Evolutionary conservation across 2,329 filamentous ascomycete species (phyloP), one percentile per base, ranked within the genome.

Genomic region (Aspergillus felis): DNA sequence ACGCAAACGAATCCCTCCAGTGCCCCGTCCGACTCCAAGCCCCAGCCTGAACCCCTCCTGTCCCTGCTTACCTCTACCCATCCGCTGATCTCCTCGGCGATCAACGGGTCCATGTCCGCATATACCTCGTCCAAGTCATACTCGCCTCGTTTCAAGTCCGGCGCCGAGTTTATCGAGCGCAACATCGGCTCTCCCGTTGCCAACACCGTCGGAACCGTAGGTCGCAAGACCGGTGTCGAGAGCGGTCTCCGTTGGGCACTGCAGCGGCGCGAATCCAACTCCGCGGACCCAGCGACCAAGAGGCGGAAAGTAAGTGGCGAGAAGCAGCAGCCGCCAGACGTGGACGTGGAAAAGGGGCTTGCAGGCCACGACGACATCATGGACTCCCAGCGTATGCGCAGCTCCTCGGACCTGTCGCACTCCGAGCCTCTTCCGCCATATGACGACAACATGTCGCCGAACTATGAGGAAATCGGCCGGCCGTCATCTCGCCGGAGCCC

Each of bases 41-140:
- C 80, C 14, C 82, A 88, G 44, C 82, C 86, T 5, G 92, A 97
- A 73, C 94, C 92, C 1, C 81, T 97, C 5, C 80, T 97, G 3
- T 90, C 91, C 4, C 84, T 97, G 1, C 83, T 97, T 24, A 95
- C 92, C 0, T 92, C 91, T 2, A 90, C 90, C 1, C 92, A 97
- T 69, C 93, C 93, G 0, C 81, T 95, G 60, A 83, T 97, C 17
- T 91, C 90, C 9, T 91, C 86, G 28, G 91, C 92, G 0, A 92
- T 96, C 65, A 91, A 90, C 64, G 87, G 88, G 53, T 93, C 92
- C 0, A 84, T 93, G 7, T 91, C 89, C 1, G 91, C 90, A 1
- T 97, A 97, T 72, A 88, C 89, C 28, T 87, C 84, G 2, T 92
- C 90, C 10, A 97, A 97, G 75, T 91, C 92, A 64, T 95, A 93